Conservation (phyloP, 257 asterid genomes). For the Primulina tabacum region DNA sequence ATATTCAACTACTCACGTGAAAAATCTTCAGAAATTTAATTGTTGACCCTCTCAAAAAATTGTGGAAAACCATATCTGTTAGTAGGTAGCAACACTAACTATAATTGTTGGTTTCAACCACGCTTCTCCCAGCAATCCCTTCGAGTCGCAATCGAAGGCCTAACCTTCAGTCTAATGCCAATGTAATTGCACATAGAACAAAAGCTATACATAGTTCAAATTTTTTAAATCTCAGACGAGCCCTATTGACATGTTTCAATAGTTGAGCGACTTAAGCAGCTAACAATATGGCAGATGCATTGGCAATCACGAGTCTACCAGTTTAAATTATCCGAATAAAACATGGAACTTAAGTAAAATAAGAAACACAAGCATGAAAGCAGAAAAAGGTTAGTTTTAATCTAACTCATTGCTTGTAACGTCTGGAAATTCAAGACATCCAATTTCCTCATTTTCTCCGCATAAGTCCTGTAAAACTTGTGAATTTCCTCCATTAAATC, state of each 20-base stretch:
- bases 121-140: neutral
- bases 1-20: neutral
- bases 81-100: too few species aligned
- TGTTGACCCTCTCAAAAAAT: too few species aligned
- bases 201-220: neutral
- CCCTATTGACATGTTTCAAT: neutral
- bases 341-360: neutral
- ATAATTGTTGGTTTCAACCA: neutral
- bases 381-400: neutral
- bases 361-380: neutral
- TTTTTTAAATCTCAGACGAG: neutral
- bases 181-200: too few species aligned
- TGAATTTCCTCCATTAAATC: conserved; percentile 65
- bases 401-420: conserved; percentile 84
- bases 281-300: neutral
- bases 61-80: too few species aligned
- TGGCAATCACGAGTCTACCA: neutral
- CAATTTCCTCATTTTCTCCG: conserved; percentile 69
- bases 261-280: neutral
- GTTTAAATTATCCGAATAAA: neutral
- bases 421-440: conserved; percentile 90
- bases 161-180: neutral
- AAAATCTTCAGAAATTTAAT: neutral
- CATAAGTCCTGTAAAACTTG: conserved; percentile 66
- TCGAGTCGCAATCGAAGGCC: neutral